Percentiles rank a stretch among this genome's conserved stretches.
Evolutionary conservation across 768 basidiomycete species (phyloP).

Genomic region (Termitomyces titanicus): DNA sequence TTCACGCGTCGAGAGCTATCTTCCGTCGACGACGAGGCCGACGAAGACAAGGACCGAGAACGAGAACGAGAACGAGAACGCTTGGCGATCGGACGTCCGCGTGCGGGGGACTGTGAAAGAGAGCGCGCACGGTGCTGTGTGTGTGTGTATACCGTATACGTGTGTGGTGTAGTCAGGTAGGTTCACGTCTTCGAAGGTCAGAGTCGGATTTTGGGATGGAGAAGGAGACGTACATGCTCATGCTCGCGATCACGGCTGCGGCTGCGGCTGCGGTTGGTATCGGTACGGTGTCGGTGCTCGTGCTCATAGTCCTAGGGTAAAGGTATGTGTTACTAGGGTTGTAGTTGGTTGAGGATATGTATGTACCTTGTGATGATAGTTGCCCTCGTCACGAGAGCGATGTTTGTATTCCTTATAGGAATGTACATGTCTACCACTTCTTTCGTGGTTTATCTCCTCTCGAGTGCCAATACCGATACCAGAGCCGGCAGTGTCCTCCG

Average conservation of each 20-base stretch:
- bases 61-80: neutral
- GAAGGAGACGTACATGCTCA: constrained; percentile 13
- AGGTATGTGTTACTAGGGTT: neutral
- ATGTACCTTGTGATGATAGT: neutral
- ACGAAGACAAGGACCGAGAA: constrained; percentile 6
- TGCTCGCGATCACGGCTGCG: constrained; percentile 5
- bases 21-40: constrained; percentile 5
- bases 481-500: constrained; percentile 2
- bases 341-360: neutral
- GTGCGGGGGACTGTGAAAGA: too few relatives aligned
- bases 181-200: constrained; percentile 17
- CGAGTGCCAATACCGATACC: too few relatives aligned
- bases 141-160: too few relatives aligned
- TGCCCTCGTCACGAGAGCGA: neutral
- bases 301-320: neutral
- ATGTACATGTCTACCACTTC: neutral
- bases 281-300: neutral
- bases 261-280: neutral
- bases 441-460: neutral
- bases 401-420: neutral
- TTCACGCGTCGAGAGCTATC: neutral
- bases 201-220: constrained; percentile 4
- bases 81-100: too few relatives aligned
- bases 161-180: neutral
- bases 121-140: constrained; percentile 8